Conservation (phyloP, 2,329 filamentous ascomycete species). For the Xylaria sp. region DNA sequence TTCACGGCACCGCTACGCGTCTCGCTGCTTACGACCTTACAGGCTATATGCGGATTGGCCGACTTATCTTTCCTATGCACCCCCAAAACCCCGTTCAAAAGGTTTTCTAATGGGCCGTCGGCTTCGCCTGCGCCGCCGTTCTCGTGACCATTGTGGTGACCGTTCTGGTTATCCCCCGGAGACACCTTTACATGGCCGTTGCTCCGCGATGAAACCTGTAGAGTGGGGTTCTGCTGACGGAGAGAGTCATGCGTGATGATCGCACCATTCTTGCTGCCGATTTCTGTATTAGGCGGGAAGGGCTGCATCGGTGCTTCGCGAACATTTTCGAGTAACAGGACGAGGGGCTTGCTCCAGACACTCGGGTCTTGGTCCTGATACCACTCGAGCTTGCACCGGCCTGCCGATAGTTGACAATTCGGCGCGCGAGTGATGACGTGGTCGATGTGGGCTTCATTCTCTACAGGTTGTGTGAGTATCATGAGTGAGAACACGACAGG, state of each 20-base stretch:
- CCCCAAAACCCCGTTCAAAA: not conserved
- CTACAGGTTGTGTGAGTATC: conserved; percentile 12
- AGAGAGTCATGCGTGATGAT: conserved; percentile 24
- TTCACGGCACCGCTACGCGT: conserved; percentile 30
- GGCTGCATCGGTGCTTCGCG: conserved; percentile 48
- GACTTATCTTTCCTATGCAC: conserved; percentile 21
- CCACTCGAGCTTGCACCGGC: conserved; percentile 30
- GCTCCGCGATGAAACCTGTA: not conserved
- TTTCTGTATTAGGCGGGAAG: conserved; percentile 39
- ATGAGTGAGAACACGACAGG: not conserved
- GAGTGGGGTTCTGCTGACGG: not conserved
- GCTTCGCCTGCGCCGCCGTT: not conserved
- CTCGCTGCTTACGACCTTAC: conserved; percentile 24
- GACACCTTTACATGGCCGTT: not conserved
- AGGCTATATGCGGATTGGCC: conserved; percentile 11
- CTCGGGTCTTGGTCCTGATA: conserved; percentile 16
- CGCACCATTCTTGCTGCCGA: conserved; percentile 36
- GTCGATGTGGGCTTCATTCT: conserved; percentile 46
- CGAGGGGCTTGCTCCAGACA: conserved; percentile 30
- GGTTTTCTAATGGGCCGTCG: not conserved
- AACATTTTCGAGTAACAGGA: conserved; percentile 42
- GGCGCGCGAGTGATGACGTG: conserved; percentile 50
- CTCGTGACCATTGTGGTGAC: not conserved
- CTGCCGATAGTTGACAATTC: conserved; percentile 46
- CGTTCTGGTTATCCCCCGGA: not conserved